Evolutionary conservation across 768 basidiomycete species (phyloP).

Genomic region (Lyophyllum semitale): DNA sequence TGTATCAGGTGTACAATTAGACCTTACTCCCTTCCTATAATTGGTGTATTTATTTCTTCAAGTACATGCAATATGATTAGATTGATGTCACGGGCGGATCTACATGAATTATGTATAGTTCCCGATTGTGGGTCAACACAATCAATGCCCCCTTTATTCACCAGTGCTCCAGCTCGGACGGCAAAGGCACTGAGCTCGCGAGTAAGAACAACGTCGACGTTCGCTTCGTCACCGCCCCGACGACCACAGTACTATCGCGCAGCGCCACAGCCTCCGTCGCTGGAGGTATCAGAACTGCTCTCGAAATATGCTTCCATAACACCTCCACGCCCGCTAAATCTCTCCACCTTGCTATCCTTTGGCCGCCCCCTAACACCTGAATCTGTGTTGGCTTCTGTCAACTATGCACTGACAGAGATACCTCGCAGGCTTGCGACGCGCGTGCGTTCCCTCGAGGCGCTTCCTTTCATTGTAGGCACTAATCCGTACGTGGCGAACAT

Average conservation of each 20-base stretch:
- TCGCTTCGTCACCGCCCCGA: background rate
- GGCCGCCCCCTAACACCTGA: conserved; percentile 71
- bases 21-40: conserved; percentile 1
- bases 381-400: conserved; percentile 74
- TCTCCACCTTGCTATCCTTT: conserved; percentile 73
- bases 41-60: background rate
- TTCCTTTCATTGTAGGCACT: conserved; percentile 88
- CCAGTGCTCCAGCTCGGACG: background rate
- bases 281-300: conserved; percentile 60
- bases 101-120: background rate
- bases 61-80: background rate
- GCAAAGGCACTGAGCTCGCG: conserved; percentile 9
- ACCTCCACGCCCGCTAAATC: conserved; percentile 67
- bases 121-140: background rate
- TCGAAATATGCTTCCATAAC: conserved; percentile 59
- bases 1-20: conserved; percentile 96
- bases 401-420: conserved; percentile 73
- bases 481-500: conserved; percentile 83
- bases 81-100: too few relatives aligned
- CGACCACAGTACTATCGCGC: conserved; percentile 30
- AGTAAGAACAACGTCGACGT: conserved; percentile 6
- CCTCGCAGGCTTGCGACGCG: conserved; percentile 77
- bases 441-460: conserved; percentile 68
- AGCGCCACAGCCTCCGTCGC: conserved; percentile 50
- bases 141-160: conserved; percentile 2